phyloP scores from a whole-genome alignment of 306 rosid genomes.

The Psophocarpus tetragonolobus region DNA sequence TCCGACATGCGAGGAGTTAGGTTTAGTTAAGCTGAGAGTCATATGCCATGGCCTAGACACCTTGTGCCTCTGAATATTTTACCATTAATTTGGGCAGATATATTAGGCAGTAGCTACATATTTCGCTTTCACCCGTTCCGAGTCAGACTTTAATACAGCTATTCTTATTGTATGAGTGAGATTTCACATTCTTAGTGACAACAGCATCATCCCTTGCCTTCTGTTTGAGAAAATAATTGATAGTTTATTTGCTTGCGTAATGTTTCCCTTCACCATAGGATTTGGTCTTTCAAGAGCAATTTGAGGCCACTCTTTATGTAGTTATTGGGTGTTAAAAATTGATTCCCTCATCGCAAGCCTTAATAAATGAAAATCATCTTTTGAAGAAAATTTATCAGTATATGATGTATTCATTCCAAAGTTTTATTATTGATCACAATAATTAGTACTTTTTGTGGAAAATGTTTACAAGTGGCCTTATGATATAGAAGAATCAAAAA shows the following conservation, averaged over 20 bases:
- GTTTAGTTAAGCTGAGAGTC: background rate
- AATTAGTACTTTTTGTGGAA: background rate
- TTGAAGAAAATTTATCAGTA: background rate
- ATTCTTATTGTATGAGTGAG: conserved; percentile 21
- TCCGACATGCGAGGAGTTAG: background rate
- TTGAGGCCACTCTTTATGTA: conserved; percentile 33
- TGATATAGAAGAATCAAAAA: background rate
- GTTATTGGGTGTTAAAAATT: conserved; percentile 16
- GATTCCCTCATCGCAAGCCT: background rate
- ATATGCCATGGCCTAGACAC: too few species aligned
- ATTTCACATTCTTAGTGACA: conserved; percentile 45
- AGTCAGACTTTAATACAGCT: conserved; percentile 3
- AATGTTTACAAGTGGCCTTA: background rate
- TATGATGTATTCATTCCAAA: background rate
- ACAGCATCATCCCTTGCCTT: conserved; percentile 28
- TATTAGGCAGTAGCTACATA: background rate
- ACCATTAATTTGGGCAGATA: background rate
- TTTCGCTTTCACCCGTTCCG: conserved; percentile 7
- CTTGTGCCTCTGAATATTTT: conserved; percentile 7
- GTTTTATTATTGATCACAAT: background rate
- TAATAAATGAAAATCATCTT: background rate
- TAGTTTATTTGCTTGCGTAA: conserved; percentile 40
- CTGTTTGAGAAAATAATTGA: background rate
- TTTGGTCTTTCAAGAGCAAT: conserved; percentile 32
- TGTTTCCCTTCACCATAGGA: conserved; percentile 27